Evolutionary conservation across 2,329 filamentous ascomycete genomes (phyloP).

Genomic region (Fusarium newnesense): DNA sequence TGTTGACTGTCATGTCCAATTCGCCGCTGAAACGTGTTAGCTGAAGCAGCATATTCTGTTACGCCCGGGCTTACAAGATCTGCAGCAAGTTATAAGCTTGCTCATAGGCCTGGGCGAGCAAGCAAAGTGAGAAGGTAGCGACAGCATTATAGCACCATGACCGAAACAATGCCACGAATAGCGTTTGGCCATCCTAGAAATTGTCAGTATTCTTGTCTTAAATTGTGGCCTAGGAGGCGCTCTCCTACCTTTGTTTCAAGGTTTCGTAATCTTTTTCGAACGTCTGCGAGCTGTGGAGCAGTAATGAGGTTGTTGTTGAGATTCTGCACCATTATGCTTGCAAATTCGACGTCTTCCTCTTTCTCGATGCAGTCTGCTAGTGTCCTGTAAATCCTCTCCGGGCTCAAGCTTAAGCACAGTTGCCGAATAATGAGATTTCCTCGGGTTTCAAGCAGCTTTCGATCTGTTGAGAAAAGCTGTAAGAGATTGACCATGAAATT

Average conservation of each 20-base stretch:
- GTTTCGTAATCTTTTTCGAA: constrained; percentile 89
- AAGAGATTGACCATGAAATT: constrained; percentile 98
- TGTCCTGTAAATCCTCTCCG: constrained; percentile 94
- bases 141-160: constrained; percentile 99
- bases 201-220: constrained; percentile 6
- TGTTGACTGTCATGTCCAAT: constrained; percentile 98
- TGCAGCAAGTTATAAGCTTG: constrained; percentile 96
- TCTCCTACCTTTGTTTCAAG: constrained; percentile 79
- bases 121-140: constrained; percentile 93
- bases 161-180: constrained; percentile 93
- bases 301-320: constrained; percentile 99
- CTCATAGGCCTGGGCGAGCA: constrained; percentile 96
- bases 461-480: constrained; percentile 94
- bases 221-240: too few relatives aligned
- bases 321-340: constrained; percentile 99
- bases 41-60: neutral
- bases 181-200: constrained; percentile 84
- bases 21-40: constrained; percentile 74
- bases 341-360: constrained; percentile 98
- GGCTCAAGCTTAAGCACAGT: constrained; percentile 89
- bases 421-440: constrained; percentile 98
- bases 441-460: constrained; percentile 87
- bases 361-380: constrained; percentile 97
- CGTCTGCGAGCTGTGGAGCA: constrained; percentile 89
- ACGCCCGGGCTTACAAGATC: constrained; percentile 75